Conservation (phyloP, 2,329 filamentous ascomycete species). For the Aureobasidium musti region DNA sequence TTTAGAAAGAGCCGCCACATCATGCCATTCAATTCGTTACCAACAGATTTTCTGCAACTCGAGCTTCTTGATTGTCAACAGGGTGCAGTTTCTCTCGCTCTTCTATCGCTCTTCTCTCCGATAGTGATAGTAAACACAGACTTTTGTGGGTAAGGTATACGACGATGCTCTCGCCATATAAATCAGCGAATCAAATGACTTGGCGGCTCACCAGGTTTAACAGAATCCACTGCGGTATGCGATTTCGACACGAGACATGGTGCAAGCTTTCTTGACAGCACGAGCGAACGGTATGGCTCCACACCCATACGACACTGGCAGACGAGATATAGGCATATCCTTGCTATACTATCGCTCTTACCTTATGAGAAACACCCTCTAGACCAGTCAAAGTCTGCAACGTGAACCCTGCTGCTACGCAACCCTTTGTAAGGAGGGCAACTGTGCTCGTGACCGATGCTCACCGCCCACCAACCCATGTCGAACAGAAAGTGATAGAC, state of each 20-base stretch:
- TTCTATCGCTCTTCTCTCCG: constrained; percentile 4
- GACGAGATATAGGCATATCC: neutral
- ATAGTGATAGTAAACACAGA: neutral
- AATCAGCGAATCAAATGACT: neutral
- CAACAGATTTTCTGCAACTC: neutral
- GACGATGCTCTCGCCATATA: neutral
- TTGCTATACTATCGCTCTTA: constrained; percentile 6
- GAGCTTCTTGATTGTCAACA: neutral
- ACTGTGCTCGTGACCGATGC: constrained; percentile 15
- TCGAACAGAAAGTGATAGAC: neutral
- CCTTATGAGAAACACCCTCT: neutral
- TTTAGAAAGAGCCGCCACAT: neutral
- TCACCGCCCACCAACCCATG: neutral
- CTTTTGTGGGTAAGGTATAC: neutral
- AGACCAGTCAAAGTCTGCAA: neutral
- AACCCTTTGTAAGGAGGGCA: neutral
- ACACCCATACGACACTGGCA: neutral
- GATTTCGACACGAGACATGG: neutral
- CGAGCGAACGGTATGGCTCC: neutral
- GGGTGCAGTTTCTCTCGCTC: neutral
- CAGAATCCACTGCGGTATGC: neutral
- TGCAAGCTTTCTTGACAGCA: constrained; percentile 8
- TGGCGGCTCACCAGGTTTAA: constrained; percentile 9
- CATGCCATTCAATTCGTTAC: neutral
- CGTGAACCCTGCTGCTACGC: neutral